phyloP scores from a whole-genome alignment of 306 rosid genomes.

The Begonia peltatifolia region DNA sequence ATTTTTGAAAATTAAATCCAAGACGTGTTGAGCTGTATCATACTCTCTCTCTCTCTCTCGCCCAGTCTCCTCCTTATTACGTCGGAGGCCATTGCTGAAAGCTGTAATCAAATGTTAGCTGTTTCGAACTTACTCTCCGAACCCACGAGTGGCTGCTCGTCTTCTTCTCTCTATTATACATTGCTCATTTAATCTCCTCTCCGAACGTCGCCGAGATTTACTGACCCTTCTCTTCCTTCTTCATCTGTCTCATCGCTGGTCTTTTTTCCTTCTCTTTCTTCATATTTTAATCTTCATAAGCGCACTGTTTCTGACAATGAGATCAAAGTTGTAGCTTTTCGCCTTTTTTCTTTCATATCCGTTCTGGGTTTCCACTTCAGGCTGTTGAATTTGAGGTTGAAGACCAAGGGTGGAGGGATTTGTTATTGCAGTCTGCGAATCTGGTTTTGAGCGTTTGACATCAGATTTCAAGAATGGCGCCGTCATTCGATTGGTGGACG shows the following conservation, averaged over 20 bases:
- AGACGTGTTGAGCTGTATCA: conserved; percentile 79
- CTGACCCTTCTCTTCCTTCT: conserved; percentile 29
- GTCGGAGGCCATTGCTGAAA: conserved; percentile 28
- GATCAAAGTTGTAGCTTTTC: conserved; percentile 26
- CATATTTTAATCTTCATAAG: not conserved
- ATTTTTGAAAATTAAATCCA: conserved; percentile 17
- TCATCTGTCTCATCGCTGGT: conserved; percentile 29
- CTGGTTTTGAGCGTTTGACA: conserved; percentile 12
- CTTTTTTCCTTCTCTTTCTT: conserved; percentile 13
- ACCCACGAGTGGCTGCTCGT: conserved; percentile 4
- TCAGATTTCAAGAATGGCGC: conserved; percentile 39
- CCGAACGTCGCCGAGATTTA: conserved; percentile 47
- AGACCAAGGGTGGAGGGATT: not conserved
- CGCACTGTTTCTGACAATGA: conserved; percentile 36
- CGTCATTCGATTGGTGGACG: conserved; percentile 62
- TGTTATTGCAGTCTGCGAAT: not conserved
- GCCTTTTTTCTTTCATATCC: not conserved
- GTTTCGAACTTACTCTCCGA: conserved; percentile 27
- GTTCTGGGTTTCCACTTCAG: conserved; percentile 4
- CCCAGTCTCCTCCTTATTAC: conserved; percentile 10
- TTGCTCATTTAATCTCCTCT: not conserved
- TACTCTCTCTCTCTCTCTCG: conserved; percentile 12
- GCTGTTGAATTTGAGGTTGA: conserved; percentile 1
- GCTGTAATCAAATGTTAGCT: conserved; percentile 41
- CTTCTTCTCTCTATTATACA: conserved; percentile 14